These are phyloP conservation scores for Nidularia pulvinata DNA, from an alignment of 768 basidiomycete genomes.

Conservation along the genomic window DNA sequence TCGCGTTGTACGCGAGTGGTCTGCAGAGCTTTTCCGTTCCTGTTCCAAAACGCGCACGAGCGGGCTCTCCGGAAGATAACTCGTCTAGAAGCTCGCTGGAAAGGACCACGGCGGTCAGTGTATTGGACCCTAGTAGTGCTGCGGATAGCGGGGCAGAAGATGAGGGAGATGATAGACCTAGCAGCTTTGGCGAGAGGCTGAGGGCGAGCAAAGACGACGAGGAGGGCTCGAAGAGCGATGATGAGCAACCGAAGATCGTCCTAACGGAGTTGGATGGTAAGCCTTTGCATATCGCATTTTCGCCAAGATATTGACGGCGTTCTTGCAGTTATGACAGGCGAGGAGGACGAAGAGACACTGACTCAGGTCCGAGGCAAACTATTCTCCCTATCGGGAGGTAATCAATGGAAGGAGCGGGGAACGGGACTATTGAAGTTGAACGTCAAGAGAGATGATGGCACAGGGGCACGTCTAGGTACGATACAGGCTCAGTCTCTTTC, in stretches of 20 bases:
- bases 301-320: conserved; percentile 4
- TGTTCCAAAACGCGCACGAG: conserved; percentile 53
- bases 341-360: conserved; percentile 80
- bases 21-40: conserved; percentile 52
- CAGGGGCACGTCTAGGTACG: conserved; percentile 69
- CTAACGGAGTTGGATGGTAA: conserved; percentile 72
- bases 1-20: conserved; percentile 59
- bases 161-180: conserved; percentile 37
- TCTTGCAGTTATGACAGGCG: conserved; percentile 66
- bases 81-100: conserved; percentile 46
- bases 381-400: conserved; percentile 56
- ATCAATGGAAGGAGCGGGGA: conserved; percentile 80
- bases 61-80: conserved; percentile 46
- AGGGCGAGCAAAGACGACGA: conserved; percentile 63
- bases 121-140: conserved; percentile 21
- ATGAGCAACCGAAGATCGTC: conserved; percentile 45
- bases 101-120: conserved; percentile 20
- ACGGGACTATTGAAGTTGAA: conserved; percentile 73
- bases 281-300: conserved; percentile 13
- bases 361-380: conserved; percentile 80
- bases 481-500: not conserved
- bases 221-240: conserved; percentile 44
- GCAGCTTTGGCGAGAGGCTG: conserved; percentile 64
- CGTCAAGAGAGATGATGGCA: conserved; percentile 60
- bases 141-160: conserved; percentile 45